Evolutionary conservation across 192 early-diverging fungal species (phyloP).

Genomic region (Chytriomyces sp.): DNA sequence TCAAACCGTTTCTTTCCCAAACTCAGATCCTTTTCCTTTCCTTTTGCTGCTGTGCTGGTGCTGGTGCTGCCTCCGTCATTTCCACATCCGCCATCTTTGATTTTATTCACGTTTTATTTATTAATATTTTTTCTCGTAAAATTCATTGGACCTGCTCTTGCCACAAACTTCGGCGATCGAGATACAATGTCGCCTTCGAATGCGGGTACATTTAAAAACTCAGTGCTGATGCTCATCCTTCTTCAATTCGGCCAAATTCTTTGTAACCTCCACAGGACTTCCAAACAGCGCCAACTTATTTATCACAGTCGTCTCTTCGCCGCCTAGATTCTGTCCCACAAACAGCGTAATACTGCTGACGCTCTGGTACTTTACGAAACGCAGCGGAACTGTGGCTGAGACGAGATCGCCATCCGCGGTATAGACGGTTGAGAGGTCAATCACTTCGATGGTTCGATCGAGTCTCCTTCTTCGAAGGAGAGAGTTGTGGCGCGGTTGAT

Average conservation of each 20-base stretch:
- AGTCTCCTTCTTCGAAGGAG: conserved; percentile 89
- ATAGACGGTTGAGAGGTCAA: conserved; percentile 67
- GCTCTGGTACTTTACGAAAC: conserved; percentile 94
- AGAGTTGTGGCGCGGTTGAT: conserved; percentile 76
- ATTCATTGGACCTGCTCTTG: too few relatives aligned
- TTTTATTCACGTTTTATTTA: too few relatives aligned
- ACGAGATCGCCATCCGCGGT: conserved; percentile 2
- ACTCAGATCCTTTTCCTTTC: background rate
- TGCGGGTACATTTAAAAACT: background rate
- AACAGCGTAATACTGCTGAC: conserved; percentile 76
- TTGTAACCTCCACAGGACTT: conserved; percentile 63
- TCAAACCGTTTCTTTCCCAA: conserved; percentile 81
- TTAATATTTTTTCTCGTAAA: too few relatives aligned
- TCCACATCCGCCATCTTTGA: too few relatives aligned
- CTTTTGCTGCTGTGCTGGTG: too few relatives aligned
- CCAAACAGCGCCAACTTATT: conserved; percentile 83
- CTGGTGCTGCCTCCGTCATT: too few relatives aligned
- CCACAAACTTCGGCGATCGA: too few relatives aligned
- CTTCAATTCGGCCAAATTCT: conserved; percentile 59
- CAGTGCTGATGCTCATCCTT: conserved; percentile 39
- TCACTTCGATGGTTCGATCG: conserved; percentile 73
- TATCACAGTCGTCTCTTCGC: conserved; percentile 82
- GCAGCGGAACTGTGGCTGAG: conserved; percentile 67
- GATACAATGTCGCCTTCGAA: too few relatives aligned
- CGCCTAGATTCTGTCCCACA: conserved; percentile 74